Base-by-base conservation (phyloP, 108 stramenopile species). In the Cyclotella sp. region DNA sequence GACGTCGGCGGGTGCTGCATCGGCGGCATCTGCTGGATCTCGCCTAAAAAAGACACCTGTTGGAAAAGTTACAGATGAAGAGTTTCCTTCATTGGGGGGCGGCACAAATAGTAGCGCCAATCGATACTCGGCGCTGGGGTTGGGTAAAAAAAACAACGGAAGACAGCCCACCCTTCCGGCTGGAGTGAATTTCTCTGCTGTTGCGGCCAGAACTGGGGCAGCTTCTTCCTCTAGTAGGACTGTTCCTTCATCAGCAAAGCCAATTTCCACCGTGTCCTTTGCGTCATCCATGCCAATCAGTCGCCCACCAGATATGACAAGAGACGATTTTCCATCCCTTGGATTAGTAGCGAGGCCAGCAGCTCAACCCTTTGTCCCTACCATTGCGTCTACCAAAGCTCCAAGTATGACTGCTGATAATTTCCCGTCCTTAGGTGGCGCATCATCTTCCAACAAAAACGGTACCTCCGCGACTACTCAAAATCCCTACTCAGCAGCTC, bases 271-370 rank as follows among this genome's bases (percentile, higher is more conserved):
- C 26, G 68, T 65, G 16, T 61, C 68, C 39, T 67, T 69, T 69
- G 46, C 76, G 9, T 77, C 76, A 14, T 80, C 72, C 68, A 80
- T 72, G 43, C 71, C 79, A 46, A 44, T 49, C 15, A 22, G 59
- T 21, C 58, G 65, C 12, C 70, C 79, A 27, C 72, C 79, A 29
- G 72, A 73, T 24, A 68, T 80, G 46, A 53, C 53, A 44, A 59
- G 65, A 12, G 77, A 88, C 28, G 85, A 90, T 42, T 89, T 90
- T 75, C 90, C 92, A 27, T 78, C 87, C 6, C 70, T 91, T 11
- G 71, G 76, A 19, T 63, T 71, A 16, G 49, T 45, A 18, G 18
- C 9, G 12, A 60, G 43, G 47, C 9, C 28, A 7, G 10, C 71
- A 30, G 51, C 79, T 15, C 58, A 57, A 45, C 66, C 52, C 4